Percentiles rank a stretch among this genome's conserved stretches.
Conservation (phyloP, 148 eudicot species). For the Selenicereus undatus region DNA sequence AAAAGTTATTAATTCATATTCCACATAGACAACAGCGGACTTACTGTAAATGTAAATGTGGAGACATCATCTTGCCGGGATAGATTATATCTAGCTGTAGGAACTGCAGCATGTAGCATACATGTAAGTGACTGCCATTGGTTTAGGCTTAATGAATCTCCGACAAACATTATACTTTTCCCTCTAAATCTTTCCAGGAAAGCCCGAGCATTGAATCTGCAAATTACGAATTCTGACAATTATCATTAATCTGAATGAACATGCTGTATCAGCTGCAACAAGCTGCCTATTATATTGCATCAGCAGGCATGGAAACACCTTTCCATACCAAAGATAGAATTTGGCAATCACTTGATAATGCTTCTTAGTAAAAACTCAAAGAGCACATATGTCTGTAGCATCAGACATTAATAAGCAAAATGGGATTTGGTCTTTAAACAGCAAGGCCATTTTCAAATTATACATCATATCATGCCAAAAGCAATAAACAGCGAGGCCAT, state of each 20-base stretch:
- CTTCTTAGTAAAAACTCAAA: not conserved
- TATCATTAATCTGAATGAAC: not conserved
- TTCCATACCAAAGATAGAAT: too few relatives aligned
- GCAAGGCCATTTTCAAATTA: too few relatives aligned
- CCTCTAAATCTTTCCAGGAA: constrained; percentile 56
- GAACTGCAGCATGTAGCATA: constrained; percentile 47
- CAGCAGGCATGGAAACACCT: too few relatives aligned
- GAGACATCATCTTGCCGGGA: constrained; percentile 38
- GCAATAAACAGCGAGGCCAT: too few relatives aligned
- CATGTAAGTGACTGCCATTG: constrained; percentile 83
- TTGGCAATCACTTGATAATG: not conserved
- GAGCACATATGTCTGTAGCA: not conserved
- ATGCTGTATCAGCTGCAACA: not conserved
- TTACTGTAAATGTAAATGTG: constrained; percentile 50
- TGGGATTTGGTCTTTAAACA: not conserved
- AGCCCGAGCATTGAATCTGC: constrained; percentile 60
- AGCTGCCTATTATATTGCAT: not conserved
- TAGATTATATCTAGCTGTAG: constrained; percentile 33
- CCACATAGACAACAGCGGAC: not conserved
- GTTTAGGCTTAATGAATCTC: constrained; percentile 78
- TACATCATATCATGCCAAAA: too few relatives aligned
- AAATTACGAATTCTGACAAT: not conserved
- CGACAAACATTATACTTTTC: constrained; percentile 77
- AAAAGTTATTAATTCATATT: not conserved
- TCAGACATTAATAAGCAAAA: not conserved